These are phyloP conservation scores for Peronospora farinosa DNA, from an alignment of 352 stramenopile genomes.

Conservation along the genomic window DNA sequence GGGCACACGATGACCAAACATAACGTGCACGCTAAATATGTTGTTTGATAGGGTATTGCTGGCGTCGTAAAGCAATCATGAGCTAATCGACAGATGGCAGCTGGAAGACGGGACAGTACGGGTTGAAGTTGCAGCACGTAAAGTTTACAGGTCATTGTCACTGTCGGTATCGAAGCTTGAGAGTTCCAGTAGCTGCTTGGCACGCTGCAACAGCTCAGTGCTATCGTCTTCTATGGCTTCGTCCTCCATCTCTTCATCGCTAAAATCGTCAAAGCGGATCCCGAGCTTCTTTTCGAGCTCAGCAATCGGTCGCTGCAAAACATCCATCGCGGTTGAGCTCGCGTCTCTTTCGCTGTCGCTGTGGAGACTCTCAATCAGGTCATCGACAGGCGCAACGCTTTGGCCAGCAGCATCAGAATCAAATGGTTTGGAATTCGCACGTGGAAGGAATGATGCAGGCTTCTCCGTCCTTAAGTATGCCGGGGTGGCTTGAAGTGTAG, in stretches of 20 bases:
- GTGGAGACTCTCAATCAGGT: slow-evolving; percentile 1
- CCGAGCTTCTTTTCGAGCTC: slow-evolving; percentile 65
- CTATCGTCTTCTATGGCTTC: slow-evolving; percentile 51
- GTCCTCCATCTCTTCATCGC: slow-evolving; percentile 53
- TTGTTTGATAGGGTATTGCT: slow-evolving; percentile 1
- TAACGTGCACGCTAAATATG: slow-evolving; percentile 4
- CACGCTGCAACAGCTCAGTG: slow-evolving; percentile 36
- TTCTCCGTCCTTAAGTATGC: not conserved
- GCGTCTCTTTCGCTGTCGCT: slow-evolving; percentile 23
- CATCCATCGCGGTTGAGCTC: slow-evolving; percentile 20
- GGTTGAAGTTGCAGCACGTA: slow-evolving; percentile 1
- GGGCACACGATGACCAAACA: not conserved
- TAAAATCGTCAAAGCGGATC: slow-evolving; percentile 57
- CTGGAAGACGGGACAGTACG: slow-evolving; percentile 1
- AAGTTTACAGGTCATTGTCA: slow-evolving; percentile 27
- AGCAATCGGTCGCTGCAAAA: slow-evolving; percentile 60
- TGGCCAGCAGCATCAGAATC: not conserved
- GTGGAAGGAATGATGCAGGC: not conserved
- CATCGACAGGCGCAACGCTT: not conserved
- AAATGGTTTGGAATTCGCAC: slow-evolving; percentile 1
- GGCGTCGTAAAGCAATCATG: slow-evolving; percentile 10
- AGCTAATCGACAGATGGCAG: slow-evolving; percentile 7
- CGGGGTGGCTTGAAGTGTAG: slow-evolving; percentile 1
- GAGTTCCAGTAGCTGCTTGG: slow-evolving; percentile 44
- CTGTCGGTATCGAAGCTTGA: slow-evolving; percentile 43